Evolutionary conservation across 352 stramenopile genomes (phyloP), one percentile per base, ranked within the genome.

Genomic region (Pythium volutum): DNA sequence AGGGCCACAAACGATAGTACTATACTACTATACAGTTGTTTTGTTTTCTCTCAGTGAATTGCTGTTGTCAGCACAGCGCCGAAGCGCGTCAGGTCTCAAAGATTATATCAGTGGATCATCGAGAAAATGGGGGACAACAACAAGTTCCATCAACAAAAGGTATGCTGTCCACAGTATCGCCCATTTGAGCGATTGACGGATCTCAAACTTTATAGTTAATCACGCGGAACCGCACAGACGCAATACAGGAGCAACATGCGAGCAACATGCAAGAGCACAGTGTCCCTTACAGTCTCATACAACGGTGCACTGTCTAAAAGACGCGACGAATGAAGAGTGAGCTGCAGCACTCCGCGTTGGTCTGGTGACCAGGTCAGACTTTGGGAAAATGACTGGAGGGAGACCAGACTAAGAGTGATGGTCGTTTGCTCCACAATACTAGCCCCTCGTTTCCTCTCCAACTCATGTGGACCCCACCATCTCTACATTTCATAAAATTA

Each of bases 71-170:
- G 84, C 79, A 83, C 48, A 23, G 27, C 27, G n/a, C 27, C 27
- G 29, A 10, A 23, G 27, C 29, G 22, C 25, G 31, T 89, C 77
- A 89, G 80, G 76, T 89, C 80, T 89, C 80, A 89, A 89, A 89
- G 80, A 89, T 89, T 89, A 89, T 82, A 81, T 87, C 77, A 88
- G 74, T 87, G 80, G 75, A 89, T 89, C 80, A 89, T 85, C 70
- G 80, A 71, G 64, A 71, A 71, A 71, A 63, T 47, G 23, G 6
- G 20, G 14, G 0, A 38, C 20, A 29, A 56, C n/a, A 26, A 51
- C 9, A 31, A 27, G 34, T 42, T 59, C 80, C 80, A 66, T 90
- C 80, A 90, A 85, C 78, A 77, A 52, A 55, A 75, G 75, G 74
- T 75, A 73, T 75, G 66, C 59, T 71, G 75, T 90, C 80, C 80